phyloP scores from a whole-genome alignment of 169 alveolate species.

The Besnoitia besnoiti region DNA sequence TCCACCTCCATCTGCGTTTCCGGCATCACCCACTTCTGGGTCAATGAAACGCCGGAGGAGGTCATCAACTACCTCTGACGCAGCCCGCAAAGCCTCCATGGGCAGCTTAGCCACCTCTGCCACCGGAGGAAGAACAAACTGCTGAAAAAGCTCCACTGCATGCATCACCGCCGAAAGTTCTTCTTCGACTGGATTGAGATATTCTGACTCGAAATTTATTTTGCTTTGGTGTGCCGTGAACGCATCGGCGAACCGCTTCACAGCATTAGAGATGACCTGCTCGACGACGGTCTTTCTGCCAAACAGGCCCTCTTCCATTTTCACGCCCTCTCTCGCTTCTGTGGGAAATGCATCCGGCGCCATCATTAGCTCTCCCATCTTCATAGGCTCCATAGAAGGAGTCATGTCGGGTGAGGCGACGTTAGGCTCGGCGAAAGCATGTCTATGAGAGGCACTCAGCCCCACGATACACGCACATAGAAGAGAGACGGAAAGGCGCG shows the following conservation, averaged over 20 bases:
- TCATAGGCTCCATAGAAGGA: not conserved
- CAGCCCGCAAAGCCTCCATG: constrained; percentile 6
- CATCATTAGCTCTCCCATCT: too few relatives aligned
- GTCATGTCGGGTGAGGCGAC: not conserved
- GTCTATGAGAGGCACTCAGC: not conserved
- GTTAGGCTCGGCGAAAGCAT: not conserved
- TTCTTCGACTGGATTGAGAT: constrained; percentile 7
- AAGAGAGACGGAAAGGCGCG: not conserved
- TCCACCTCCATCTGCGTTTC: not conserved
- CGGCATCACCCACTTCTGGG: not conserved
- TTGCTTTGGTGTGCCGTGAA: not conserved
- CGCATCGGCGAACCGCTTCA: not conserved
- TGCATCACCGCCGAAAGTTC: constrained; percentile 5
- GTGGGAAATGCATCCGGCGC: not conserved
- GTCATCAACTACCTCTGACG: not conserved
- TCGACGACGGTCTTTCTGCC: not conserved
- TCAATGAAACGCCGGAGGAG: not conserved
- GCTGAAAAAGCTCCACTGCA: constrained; percentile 39
- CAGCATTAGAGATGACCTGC: not conserved
- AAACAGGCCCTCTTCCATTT: not conserved
- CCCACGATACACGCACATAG: not conserved
- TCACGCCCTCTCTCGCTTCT: not conserved
- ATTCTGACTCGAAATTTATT: not conserved
- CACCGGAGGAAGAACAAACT: not conserved
- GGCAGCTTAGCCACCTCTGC: not conserved